Base-by-base conservation (phyloP, 495 filamentous ascomycete genomes). In the Podospora australis region DNA sequence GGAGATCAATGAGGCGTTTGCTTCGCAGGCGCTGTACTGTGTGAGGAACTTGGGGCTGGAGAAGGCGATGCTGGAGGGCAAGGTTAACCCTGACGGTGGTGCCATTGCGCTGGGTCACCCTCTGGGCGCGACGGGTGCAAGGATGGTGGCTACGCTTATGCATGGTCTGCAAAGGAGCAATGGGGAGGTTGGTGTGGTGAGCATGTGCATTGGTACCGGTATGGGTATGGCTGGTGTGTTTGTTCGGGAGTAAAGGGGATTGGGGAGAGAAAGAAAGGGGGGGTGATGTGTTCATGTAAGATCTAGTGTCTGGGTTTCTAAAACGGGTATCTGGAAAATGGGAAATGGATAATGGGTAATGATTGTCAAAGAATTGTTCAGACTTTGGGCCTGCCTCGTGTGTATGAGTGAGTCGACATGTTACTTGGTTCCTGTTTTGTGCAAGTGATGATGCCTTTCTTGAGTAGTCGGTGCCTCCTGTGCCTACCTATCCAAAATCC, bases 1-100 rank as follows among this genome's bases (percentile, higher is more conserved):
- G 89, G 90, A 96, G 75, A 83, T 96, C 63, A 96, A 96, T 66
- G 90, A 96, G 75, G 90, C 90, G 16, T 96, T 95, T 68, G 90
- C 90, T 3, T 86, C 83, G 45, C 90, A 96, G 70, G 83, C 87
- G 10, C 62, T 96, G 8, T 87, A 94, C 70, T 91, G 84, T 59
- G 63, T 88, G 26, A 69, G 87, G 54, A 77, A 82, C 66, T 69
- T 95, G 14, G 87, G 87, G 0, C 62, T 89, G 22, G 77, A 83
- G 56, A 58, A 66, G 48, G 70, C 52, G 7, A 78, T 81, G 70
- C 75, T 75, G 54, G 66, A 77, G 53, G 77, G 75, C 3, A 77
- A 73, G 71, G 83, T 96, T 1, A 96, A 96, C 68, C 89, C 89
- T 9, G 89, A 92, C 49, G 90, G 90, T 50, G 90, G 90, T 52